Evolutionary conservation across 768 basidiomycete genomes (phyloP).

Genomic region (Boletus rufocinnamomeus): DNA sequence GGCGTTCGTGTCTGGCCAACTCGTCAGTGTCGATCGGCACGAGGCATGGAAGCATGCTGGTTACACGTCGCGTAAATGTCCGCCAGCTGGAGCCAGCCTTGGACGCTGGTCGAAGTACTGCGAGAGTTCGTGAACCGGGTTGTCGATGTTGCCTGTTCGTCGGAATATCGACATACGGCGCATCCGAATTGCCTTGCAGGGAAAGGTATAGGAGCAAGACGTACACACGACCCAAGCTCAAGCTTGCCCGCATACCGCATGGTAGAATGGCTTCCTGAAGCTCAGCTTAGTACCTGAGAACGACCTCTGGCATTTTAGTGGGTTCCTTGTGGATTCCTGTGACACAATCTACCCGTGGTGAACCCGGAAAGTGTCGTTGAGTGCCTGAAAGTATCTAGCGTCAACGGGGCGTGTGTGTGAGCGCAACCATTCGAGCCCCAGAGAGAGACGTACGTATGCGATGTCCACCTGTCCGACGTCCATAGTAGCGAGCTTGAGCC

Average conservation of each 20-base stretch:
- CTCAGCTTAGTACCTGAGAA: neutral
- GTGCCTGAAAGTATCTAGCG: constrained; percentile 16
- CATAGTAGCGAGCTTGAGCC: no score
- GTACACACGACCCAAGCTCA: neutral
- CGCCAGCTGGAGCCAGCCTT: no score
- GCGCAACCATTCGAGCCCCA: neutral
- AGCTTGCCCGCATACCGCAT: neutral
- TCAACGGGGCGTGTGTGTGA: neutral
- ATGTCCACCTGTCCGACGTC: no score
- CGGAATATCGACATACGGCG: neutral
- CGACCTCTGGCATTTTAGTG: neutral
- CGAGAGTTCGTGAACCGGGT: neutral
- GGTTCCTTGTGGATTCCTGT: neutral
- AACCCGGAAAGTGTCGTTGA: no score
- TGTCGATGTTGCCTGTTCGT: neutral
- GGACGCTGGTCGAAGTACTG: neutral
- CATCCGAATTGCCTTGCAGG: neutral
- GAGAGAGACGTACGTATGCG: neutral
- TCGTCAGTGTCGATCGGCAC: no score
- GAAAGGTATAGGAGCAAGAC: neutral
- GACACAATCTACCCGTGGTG: neutral
- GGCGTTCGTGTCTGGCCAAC: no score
- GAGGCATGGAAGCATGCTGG: no score
- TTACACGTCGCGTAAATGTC: no score
- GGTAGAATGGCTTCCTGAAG: neutral